A percentile compares a stretch with the other conserved stretches of the same genome.
These are phyloP conservation scores for Boletellus ananas DNA, from an alignment of 768 basidiomycete species.

Conservation along the genomic window DNA sequence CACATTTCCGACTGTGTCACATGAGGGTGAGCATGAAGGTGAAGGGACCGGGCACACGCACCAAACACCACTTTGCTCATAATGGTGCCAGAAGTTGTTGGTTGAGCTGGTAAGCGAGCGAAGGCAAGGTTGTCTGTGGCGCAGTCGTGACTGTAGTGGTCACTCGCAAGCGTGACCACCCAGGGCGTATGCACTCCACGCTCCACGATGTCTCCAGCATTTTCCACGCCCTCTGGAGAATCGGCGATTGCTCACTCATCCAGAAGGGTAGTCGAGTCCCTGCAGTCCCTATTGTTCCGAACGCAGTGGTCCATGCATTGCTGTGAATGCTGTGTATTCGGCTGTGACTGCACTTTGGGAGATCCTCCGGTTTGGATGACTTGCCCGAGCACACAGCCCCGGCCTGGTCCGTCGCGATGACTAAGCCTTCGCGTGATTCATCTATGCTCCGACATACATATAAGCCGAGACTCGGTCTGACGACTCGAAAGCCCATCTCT, in stretches of 20 bases:
- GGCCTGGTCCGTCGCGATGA: too few relatives aligned
- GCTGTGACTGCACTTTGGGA: too few relatives aligned
- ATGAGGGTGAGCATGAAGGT: background rate
- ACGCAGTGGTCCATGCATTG: background rate
- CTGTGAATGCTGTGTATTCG: background rate
- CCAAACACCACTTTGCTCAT: slow-evolving; percentile 78
- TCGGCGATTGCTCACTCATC: too few relatives aligned
- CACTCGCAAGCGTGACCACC: slow-evolving; percentile 1
- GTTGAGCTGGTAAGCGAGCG: background rate
- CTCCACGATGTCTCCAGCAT: background rate
- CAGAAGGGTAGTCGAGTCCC: background rate
- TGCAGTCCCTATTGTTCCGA: background rate
- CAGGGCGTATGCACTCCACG: background rate
- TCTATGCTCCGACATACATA: background rate
- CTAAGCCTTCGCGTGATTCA: too few relatives aligned
- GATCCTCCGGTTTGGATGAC: background rate
- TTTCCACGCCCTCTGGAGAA: background rate
- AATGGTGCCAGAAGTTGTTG: background rate
- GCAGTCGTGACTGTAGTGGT: slow-evolving; percentile 11
- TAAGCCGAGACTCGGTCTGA: background rate
- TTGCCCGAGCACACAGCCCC: background rate
- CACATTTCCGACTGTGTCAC: slow-evolving; percentile 70
- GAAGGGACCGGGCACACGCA: slow-evolving; percentile 30
- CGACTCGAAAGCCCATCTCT: slow-evolving; percentile 1
- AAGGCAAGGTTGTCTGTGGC: slow-evolving; percentile 2